Evolutionary conservation across 2,329 filamentous ascomycete species (phyloP).

Genomic region (Fusarium sp.): DNA sequence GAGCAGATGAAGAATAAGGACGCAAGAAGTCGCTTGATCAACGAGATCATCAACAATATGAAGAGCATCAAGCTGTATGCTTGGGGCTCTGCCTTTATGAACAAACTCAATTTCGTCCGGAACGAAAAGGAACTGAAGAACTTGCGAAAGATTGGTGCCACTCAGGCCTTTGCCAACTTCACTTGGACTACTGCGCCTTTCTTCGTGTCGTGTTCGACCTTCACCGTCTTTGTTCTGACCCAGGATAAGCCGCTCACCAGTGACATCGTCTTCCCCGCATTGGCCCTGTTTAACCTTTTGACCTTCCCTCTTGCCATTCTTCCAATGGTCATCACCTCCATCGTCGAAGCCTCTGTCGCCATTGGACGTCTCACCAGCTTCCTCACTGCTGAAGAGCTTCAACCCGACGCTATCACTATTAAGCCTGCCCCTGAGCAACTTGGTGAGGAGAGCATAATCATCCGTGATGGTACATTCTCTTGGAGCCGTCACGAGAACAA

Average conservation of each 20-base stretch:
- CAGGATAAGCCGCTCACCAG: slow-evolving; percentile 84
- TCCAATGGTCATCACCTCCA: slow-evolving; percentile 97
- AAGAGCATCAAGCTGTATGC: slow-evolving; percentile 99
- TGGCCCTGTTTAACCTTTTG: slow-evolving; percentile 92
- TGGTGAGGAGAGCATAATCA: slow-evolving; percentile 86
- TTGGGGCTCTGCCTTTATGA: slow-evolving; percentile 97
- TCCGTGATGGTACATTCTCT: slow-evolving; percentile 88
- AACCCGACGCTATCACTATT: slow-evolving; percentile 79
- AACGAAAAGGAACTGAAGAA: slow-evolving; percentile 97
- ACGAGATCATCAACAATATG: slow-evolving; percentile 99
- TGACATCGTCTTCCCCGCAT: slow-evolving; percentile 93
- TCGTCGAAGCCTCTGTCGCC: slow-evolving; percentile 95
- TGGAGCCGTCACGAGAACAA: slow-evolving; percentile 87
- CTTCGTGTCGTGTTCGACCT: slow-evolving; percentile 95
- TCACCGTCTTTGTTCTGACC: slow-evolving; percentile 91
- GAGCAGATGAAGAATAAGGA: slow-evolving; percentile 99
- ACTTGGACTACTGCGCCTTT: slow-evolving; percentile 98
- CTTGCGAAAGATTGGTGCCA: slow-evolving; percentile 92
- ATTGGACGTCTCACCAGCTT: slow-evolving; percentile 86
- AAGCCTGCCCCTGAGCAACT: slow-evolving; percentile 76
- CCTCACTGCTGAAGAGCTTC: slow-evolving; percentile 88
- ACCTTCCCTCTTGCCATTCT: slow-evolving; percentile 94
- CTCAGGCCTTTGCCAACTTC: slow-evolving; percentile 94
- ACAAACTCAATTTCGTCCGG: slow-evolving; percentile 93
- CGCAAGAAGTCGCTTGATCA: slow-evolving; percentile 89